Conservation (phyloP, 495 filamentous ascomycete species). For the Beverwykella pulmonaria region DNA sequence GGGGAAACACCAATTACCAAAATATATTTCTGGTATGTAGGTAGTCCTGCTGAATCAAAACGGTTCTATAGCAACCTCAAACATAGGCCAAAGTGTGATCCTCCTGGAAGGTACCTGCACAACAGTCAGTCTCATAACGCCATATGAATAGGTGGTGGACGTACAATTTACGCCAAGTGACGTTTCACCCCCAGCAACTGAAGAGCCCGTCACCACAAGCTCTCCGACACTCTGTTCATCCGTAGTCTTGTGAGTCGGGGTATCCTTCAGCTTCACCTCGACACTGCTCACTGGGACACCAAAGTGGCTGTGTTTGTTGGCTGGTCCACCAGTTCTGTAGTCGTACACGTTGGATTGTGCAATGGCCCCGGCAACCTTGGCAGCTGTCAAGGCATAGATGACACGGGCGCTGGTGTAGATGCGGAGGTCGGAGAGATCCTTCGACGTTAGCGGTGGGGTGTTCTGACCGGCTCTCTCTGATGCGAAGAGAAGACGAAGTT, state of each 20-base stretch:
- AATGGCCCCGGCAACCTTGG: constrained; percentile 81
- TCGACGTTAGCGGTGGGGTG: constrained; percentile 60
- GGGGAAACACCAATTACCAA: background rate
- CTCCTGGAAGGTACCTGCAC: constrained; percentile 36
- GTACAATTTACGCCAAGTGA: constrained; percentile 55
- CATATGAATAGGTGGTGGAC: background rate
- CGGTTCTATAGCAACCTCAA: background rate
- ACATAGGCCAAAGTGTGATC: constrained; percentile 43
- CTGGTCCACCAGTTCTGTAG: constrained; percentile 63
- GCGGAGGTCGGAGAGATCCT: constrained; percentile 74
- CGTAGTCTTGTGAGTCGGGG: constrained; percentile 57
- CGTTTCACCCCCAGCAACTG: constrained; percentile 66
- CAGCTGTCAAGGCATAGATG: constrained; percentile 80
- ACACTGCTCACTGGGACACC: constrained; percentile 78
- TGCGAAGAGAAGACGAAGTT: constrained; percentile 73
- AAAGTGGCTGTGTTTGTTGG: constrained; percentile 67
- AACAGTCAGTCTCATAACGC: background rate
- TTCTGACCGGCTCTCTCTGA: constrained; percentile 60
- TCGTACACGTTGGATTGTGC: constrained; percentile 84
- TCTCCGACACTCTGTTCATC: constrained; percentile 62
- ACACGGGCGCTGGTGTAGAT: constrained; percentile 78
- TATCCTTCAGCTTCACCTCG: constrained; percentile 73
- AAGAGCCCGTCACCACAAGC: constrained; percentile 67
- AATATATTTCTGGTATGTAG: background rate
- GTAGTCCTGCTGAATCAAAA: background rate